Conservation (phyloP, 306 rosid genomes). For the Oxytropis ochrocephala region DNA sequence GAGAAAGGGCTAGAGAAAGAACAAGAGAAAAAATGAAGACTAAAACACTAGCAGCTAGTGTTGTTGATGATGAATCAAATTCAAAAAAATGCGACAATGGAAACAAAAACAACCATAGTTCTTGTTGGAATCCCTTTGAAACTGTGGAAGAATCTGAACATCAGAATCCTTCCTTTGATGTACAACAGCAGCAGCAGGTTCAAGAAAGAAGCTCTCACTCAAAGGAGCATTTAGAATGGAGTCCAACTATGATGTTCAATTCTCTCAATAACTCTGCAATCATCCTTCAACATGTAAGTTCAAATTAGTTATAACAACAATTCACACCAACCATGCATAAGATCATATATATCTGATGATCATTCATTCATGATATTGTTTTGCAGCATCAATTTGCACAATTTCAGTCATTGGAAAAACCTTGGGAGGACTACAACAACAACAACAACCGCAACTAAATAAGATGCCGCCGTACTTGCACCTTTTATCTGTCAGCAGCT, state of each 20-base stretch:
- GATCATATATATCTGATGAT: neutral
- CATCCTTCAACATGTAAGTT: conserved; percentile 57
- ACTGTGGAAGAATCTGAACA: conserved; percentile 36
- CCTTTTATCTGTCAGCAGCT: conserved; percentile 20
- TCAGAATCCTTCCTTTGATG: conserved; percentile 28
- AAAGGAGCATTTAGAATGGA: conserved; percentile 46
- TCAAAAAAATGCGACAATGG: conserved; percentile 2
- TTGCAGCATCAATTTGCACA: conserved; percentile 61
- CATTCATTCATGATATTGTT: neutral
- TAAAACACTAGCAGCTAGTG: neutral
- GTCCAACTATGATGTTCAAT: conserved; percentile 43
- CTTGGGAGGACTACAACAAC: conserved; percentile 55
- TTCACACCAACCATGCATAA: neutral
- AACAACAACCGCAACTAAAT: conserved; percentile 34
- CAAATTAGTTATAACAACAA: neutral
- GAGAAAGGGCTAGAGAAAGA: conserved; percentile 73
- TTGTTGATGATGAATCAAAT: neutral
- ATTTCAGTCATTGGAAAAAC: conserved; percentile 39
- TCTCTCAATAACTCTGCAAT: conserved; percentile 27
- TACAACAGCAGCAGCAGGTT: neutral
- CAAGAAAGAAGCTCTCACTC: conserved; percentile 30
- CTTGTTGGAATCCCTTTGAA: conserved; percentile 55
- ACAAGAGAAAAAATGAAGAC: conserved; percentile 39
- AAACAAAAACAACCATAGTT: conserved; percentile 17
- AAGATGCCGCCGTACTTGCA: conserved; percentile 18